Evolutionary conservation across 495 filamentous ascomycete species (phyloP).

Genomic region (Tuber magnatum): DNA sequence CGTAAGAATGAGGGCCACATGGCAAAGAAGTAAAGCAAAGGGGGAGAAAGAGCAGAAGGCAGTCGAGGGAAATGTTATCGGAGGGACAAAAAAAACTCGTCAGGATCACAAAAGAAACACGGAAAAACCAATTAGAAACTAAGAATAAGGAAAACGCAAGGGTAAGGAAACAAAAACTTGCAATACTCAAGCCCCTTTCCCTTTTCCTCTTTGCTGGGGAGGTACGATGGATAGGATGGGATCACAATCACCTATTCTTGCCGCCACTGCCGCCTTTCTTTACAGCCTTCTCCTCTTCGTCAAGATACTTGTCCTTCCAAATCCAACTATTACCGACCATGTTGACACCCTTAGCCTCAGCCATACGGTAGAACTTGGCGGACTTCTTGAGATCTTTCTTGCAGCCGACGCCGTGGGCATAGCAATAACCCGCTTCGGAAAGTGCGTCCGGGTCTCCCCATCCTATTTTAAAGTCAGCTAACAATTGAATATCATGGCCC

Average conservation of each 20-base stretch:
- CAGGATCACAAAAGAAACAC: constrained; percentile 43
- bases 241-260: constrained; percentile 6
- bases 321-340: constrained; percentile 97
- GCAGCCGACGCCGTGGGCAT: constrained; percentile 73
- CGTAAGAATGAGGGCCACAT: constrained; percentile 1
- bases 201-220: constrained; percentile 18
- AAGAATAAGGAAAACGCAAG: constrained; percentile 1
- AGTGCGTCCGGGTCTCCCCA: constrained; percentile 98
- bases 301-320: constrained; percentile 42
- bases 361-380: constrained; percentile 80
- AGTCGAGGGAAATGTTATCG: constrained; percentile 26
- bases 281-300: constrained; percentile 35
- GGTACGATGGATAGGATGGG: neutral
- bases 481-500: neutral
- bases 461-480: constrained; percentile 42
- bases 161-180: neutral
- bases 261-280: constrained; percentile 30
- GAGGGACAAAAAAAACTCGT: constrained; percentile 43
- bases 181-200: constrained; percentile 8
- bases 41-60: constrained; percentile 37
- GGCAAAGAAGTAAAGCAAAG: constrained; percentile 23
- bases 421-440: constrained; percentile 79
- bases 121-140: constrained; percentile 27
- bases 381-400: constrained; percentile 96
- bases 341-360: constrained; percentile 85